Conservation (phyloP, 2,329 filamentous ascomycete genomes). For the Aspergillus ustus region DNA sequence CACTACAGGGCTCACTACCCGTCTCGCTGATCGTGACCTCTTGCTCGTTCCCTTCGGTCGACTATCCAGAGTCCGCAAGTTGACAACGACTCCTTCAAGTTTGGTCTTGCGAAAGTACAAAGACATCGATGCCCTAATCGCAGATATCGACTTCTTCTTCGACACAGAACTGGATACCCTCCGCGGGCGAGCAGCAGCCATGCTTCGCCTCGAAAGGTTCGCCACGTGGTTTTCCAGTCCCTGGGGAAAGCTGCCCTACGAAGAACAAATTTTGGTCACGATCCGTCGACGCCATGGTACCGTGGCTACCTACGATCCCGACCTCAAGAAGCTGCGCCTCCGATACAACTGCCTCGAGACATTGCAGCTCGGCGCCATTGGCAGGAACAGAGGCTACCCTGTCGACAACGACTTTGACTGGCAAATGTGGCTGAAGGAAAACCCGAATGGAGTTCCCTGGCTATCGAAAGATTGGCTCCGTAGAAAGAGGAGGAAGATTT, state of each 20-base stretch:
- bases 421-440: neutral
- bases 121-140: neutral
- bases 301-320: neutral
- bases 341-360: neutral
- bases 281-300: neutral
- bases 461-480: neutral
- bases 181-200: neutral
- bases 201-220: slow-evolving; percentile 1
- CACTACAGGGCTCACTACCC: neutral
- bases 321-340: neutral
- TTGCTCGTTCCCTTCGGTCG: neutral
- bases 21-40: neutral
- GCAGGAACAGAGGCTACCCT: neutral
- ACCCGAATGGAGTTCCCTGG: neutral
- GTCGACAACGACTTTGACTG: neutral
- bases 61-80: neutral
- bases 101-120: neutral
- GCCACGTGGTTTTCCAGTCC: neutral
- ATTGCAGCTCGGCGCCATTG: neutral
- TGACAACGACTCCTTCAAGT: neutral
- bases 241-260: neutral
- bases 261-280: neutral
- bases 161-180: neutral
- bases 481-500: neutral
- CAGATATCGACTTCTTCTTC: neutral